Percentiles rank a stretch among this genome's conserved stretches.
Conservation (phyloP, 306 rosid species). For the Abrus precatorius region DNA sequence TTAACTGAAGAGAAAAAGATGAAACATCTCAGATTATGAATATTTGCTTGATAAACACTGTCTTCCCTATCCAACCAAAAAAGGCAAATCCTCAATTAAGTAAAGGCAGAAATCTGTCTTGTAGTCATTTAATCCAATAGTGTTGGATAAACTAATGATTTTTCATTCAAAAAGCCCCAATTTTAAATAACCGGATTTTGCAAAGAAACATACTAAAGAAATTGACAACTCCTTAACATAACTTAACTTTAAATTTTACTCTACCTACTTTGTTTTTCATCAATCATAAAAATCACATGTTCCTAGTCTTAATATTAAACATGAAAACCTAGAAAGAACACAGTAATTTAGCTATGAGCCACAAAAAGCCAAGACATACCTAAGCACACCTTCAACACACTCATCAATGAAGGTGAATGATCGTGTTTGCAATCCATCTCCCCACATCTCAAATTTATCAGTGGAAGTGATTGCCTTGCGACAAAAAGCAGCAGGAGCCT, state of each 20-base stretch:
- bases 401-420: conserved; percentile 98
- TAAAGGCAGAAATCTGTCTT: conserved; percentile 2
- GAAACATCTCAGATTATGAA: background rate
- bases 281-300: conserved; percentile 1
- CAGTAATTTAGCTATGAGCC: conserved; percentile 14
- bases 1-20: background rate
- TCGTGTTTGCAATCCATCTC: conserved; percentile 95
- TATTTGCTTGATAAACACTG: background rate
- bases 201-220: conserved; percentile 25
- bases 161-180: background rate
- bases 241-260: conserved; percentile 13
- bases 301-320: conserved; percentile 22
- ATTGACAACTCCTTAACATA: background rate
- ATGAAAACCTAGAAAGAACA: background rate
- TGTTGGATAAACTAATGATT: background rate
- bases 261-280: background rate
- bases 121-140: background rate
- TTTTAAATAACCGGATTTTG: conserved; percentile 14
- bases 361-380: conserved; percentile 62
- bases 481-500: conserved; percentile 99
- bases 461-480: conserved; percentile 83
- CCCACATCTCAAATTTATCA: conserved; percentile 99
- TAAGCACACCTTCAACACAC: conserved; percentile 97
- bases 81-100: conserved; percentile 17
- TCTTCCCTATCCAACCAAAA: conserved; percentile 5